Evolutionary conservation across 2,329 filamentous ascomycete species (phyloP).

Genomic region (Calonectria hawksworthii): DNA sequence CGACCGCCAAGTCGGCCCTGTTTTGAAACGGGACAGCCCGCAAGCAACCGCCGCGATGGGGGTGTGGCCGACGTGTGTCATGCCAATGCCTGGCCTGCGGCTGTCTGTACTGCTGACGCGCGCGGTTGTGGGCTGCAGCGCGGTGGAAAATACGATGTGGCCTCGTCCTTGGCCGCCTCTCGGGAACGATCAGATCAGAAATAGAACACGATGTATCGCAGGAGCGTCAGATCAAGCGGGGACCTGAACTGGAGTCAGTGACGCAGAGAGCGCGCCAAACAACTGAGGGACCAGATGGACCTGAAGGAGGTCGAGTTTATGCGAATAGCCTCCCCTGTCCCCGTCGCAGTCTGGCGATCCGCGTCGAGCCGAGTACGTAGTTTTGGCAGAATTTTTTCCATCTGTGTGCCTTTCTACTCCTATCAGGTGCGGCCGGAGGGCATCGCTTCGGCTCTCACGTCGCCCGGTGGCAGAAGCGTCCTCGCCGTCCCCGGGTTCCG

Average conservation of each 20-base stretch:
- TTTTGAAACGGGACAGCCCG: conserved; percentile 38
- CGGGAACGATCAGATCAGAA: conserved; percentile 18
- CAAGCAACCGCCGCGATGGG: conserved; percentile 24
- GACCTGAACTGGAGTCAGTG: background rate
- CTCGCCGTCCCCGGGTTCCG: conserved; percentile 30
- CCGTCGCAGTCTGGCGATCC: background rate
- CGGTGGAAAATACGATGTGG: background rate
- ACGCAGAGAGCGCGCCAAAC: background rate
- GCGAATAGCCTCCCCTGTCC: conserved; percentile 12
- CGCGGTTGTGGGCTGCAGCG: background rate
- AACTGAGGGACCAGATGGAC: background rate
- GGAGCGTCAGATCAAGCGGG: conserved; percentile 21
- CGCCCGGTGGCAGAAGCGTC: conserved; percentile 38
- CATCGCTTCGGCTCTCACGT: conserved; percentile 30
- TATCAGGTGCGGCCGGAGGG: background rate
- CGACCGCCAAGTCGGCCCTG: conserved; percentile 8
- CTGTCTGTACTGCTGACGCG: conserved; percentile 12
- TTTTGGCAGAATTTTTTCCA: background rate
- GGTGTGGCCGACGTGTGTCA: background rate
- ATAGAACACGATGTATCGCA: conserved; percentile 21
- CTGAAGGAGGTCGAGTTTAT: conserved; percentile 7
- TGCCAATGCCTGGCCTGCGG: background rate
- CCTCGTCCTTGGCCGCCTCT: conserved; percentile 12
- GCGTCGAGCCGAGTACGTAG: conserved; percentile 17
- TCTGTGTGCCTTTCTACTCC: background rate